Evolutionary conservation across 768 basidiomycete genomes (phyloP).

Genomic region (Leucosporidium yakuticum): DNA sequence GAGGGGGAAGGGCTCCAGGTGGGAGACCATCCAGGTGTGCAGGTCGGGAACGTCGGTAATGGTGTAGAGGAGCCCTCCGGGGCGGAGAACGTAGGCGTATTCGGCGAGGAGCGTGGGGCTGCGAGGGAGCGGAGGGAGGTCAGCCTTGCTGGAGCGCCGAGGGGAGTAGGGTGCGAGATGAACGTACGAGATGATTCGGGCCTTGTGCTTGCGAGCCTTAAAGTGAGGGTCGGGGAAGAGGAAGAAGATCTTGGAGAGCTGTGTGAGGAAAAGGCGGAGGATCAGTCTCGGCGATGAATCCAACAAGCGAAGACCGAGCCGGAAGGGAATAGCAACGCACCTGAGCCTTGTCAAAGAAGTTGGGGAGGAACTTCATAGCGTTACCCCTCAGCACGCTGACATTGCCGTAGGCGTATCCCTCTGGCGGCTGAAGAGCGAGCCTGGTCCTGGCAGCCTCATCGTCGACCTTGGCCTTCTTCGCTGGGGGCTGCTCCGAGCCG

Average conservation of each 20-base stretch:
- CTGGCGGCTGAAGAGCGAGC: slow-evolving; percentile 34
- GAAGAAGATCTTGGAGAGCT: slow-evolving; percentile 86
- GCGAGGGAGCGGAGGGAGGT: not conserved
- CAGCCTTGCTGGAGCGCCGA: not conserved
- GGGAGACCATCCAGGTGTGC: slow-evolving; percentile 88
- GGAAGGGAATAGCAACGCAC: slow-evolving; percentile 36
- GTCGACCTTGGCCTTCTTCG: not conserved
- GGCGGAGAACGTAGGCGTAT: slow-evolving; percentile 85
- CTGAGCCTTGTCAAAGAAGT: slow-evolving; percentile 87
- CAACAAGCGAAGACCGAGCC: not conserved
- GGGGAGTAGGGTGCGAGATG: not conserved
- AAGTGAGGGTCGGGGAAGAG: slow-evolving; percentile 99
- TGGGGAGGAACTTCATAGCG: slow-evolving; percentile 97
- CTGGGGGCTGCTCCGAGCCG: slow-evolving; percentile 8
- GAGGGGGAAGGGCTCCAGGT: slow-evolving; percentile 78
- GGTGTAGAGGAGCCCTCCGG: slow-evolving; percentile 94
- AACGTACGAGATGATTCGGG: slow-evolving; percentile 78
- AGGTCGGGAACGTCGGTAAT: slow-evolving; percentile 95
- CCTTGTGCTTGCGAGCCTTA: slow-evolving; percentile 96
- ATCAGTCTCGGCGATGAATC: not conserved
- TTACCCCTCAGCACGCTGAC: slow-evolving; percentile 91
- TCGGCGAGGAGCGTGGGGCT: slow-evolving; percentile 89
- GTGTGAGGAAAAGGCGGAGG: not conserved
- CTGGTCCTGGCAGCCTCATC: not conserved
- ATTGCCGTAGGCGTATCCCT: slow-evolving; percentile 64